Percentiles rank a stretch among this genome's conserved stretches.
Evolutionary conservation across 352 stramenopile species (phyloP).

Genomic region (Phytophthora nicotianae): DNA sequence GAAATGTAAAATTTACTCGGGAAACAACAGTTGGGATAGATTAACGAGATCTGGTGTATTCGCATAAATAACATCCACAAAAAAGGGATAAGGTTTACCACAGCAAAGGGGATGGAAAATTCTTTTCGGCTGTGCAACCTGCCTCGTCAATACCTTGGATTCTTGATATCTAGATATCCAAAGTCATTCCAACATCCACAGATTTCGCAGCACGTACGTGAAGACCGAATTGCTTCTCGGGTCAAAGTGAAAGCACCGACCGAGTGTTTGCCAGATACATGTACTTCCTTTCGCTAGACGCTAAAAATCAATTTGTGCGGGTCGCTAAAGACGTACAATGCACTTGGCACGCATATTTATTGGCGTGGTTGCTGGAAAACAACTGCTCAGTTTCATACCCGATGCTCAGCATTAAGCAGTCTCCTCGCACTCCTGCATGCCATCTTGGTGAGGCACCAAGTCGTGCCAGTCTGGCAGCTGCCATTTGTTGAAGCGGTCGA

Average conservation of each 20-base stretch:
- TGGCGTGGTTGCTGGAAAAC: too few species aligned
- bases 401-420: neutral
- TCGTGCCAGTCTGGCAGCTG: constrained; percentile 50
- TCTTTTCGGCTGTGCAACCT: constrained; percentile 11
- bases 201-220: neutral
- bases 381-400: neutral
- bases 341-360: too few species aligned
- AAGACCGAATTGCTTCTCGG: too few species aligned
- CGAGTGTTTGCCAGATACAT: too few species aligned
- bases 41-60: constrained; percentile 9
- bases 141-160: constrained; percentile 14
- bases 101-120: constrained; percentile 1
- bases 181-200: too few species aligned
- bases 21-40: constrained; percentile 19
- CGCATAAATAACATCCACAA: neutral
- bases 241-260: too few species aligned
- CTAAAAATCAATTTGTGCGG: too few species aligned
- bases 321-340: too few species aligned
- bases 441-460: constrained; percentile 26
- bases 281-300: too few species aligned
- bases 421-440: neutral
- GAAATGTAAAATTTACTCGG: constrained; percentile 17
- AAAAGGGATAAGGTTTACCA: neutral
- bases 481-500: constrained; percentile 39
- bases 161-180: too few species aligned